These are phyloP conservation scores for Boletus semigastroideus DNA, from an alignment of 1,284 basidiomycete species.

Conservation along the genomic window DNA sequence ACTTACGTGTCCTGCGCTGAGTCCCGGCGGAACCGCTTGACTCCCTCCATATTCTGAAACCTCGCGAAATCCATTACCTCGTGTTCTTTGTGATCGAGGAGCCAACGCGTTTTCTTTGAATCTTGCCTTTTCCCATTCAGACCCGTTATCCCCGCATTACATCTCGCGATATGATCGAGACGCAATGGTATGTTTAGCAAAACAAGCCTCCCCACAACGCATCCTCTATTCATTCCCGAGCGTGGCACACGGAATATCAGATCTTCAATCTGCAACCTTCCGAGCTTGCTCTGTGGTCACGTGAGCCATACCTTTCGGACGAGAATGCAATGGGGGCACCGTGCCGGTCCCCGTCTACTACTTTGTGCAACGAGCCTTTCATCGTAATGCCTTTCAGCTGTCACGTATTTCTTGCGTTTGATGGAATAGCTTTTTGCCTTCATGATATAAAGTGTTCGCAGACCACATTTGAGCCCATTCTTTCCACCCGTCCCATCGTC, in stretches of 20 bases:
- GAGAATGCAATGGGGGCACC: background rate
- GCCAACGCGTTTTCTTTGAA: background rate
- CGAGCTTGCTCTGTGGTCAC: slow-evolving; percentile 39
- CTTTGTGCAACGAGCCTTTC: slow-evolving; percentile 24
- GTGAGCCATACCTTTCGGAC: slow-evolving; percentile 16
- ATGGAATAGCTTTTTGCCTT: background rate
- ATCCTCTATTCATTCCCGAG: slow-evolving; percentile 2
- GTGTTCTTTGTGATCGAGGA: slow-evolving; percentile 1
- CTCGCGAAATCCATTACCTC: slow-evolving; percentile 1
- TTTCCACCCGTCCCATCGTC: slow-evolving; percentile 6
- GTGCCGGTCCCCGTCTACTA: slow-evolving; percentile 13
- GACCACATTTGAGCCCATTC: background rate
- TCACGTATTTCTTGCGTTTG: slow-evolving; percentile 4
- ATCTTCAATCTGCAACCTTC: slow-evolving; percentile 18
- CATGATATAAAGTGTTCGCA: slow-evolving; percentile 21
- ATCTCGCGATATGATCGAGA: background rate
- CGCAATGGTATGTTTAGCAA: background rate
- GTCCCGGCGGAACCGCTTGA: background rate
- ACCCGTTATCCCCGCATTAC: background rate
- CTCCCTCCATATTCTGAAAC: background rate
- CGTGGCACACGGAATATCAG: slow-evolving; percentile 4
- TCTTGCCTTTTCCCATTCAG: background rate
- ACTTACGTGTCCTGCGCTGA: slow-evolving; percentile 1
- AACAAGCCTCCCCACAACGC: background rate
- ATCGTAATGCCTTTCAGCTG: slow-evolving; percentile 14